Percentiles rank a stretch among this genome's conserved stretches.
phyloP scores from a whole-genome alignment of 306 rosid species.

The Quercus robur region DNA sequence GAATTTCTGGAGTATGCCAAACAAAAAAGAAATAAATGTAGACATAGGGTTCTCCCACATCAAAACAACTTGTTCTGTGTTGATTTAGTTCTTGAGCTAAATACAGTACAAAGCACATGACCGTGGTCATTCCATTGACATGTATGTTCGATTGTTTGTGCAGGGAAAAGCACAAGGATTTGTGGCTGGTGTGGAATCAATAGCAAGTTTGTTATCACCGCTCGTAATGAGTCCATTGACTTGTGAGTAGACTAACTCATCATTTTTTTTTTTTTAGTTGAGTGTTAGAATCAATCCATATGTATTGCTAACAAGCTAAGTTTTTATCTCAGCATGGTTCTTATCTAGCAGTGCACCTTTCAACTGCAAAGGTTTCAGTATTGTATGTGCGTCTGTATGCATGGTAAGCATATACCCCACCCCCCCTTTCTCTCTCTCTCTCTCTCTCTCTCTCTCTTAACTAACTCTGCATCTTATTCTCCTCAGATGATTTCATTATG shows the following conservation, averaged over 20 bases:
- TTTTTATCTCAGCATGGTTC: constrained; percentile 64
- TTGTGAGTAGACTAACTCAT: constrained; percentile 37
- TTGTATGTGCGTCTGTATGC: constrained; percentile 64
- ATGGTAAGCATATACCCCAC: constrained; percentile 44
- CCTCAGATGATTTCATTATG: constrained; percentile 53
- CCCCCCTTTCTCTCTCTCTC: background rate
- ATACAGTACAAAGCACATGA: too few relatives aligned
- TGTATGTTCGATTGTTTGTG: background rate
- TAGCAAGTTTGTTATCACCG: constrained; percentile 71
- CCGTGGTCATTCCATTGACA: background rate
- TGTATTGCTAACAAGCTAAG: background rate
- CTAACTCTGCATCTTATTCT: constrained; percentile 19
- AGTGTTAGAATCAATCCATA: background rate
- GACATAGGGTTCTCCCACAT: too few relatives aligned
- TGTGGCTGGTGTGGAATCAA: constrained; percentile 73
- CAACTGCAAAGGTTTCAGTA: constrained; percentile 85
- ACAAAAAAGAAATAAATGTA: too few relatives aligned
- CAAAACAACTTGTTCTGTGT: too few relatives aligned
- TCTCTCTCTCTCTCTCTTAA: background rate
- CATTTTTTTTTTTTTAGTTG: background rate
- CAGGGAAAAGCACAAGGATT: constrained; percentile 85
- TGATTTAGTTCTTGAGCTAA: too few relatives aligned
- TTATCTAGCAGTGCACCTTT: constrained; percentile 73
- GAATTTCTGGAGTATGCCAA: background rate
- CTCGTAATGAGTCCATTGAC: constrained; percentile 81